Evolutionary conservation across 225 moss, liverwort and hornwort genomes (phyloP).

Genomic region (Pseudoscleropodium purum): DNA sequence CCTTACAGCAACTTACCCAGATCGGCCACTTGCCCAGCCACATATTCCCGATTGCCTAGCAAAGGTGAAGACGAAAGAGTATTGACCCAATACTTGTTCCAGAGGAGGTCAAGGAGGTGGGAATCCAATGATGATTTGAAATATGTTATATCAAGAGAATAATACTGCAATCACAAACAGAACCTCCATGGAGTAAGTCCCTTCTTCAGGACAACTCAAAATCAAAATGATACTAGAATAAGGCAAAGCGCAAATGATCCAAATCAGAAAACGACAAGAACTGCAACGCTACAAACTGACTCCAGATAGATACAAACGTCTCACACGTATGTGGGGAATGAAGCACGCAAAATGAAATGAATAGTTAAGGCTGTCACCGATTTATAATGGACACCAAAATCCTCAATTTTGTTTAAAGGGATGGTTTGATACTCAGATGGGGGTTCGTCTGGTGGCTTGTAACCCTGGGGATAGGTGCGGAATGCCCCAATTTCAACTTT

Average conservation of each 20-base stretch:
- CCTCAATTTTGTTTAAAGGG: conserved; percentile 93
- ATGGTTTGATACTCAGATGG: conserved; percentile 96
- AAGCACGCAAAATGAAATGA: background rate
- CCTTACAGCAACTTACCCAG: conserved; percentile 42
- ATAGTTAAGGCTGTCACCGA: conserved; percentile 33
- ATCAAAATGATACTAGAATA: background rate
- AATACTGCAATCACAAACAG: conserved; percentile 52
- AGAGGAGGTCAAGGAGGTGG: conserved; percentile 82
- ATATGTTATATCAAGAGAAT: conserved; percentile 87
- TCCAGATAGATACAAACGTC: background rate
- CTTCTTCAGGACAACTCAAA: background rate
- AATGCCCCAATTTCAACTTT: conserved; percentile 97
- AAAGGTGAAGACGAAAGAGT: conserved; percentile 93
- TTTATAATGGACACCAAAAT: conserved; percentile 96
- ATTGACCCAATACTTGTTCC: conserved; percentile 99
- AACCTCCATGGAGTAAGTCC: background rate
- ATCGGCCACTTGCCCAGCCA: conserved; percentile 91
- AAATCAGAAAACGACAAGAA: background rate
- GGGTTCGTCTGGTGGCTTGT: conserved; percentile 90
- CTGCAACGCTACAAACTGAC: background rate
- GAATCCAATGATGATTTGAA: conserved; percentile 93
- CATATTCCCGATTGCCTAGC: conserved; percentile 90
- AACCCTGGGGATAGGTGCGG: conserved; percentile 77
- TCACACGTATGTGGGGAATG: background rate
- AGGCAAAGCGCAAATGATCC: background rate